Evolutionary conservation across 2,329 filamentous ascomycete genomes (phyloP).

Genomic region (Fusarium camptoceras): DNA sequence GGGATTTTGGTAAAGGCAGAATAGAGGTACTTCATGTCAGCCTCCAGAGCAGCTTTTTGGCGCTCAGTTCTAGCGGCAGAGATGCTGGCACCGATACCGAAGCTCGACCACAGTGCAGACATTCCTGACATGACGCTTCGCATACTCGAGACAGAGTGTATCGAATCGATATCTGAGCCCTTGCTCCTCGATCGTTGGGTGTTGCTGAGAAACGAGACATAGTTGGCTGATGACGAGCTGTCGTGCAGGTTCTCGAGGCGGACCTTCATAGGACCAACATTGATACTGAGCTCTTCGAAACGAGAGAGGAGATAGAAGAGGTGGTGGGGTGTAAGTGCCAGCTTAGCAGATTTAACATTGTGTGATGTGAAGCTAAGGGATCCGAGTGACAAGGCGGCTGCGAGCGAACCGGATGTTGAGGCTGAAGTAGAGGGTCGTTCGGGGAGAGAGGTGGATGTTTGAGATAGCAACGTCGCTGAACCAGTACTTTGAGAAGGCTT

Average conservation of each 20-base stretch:
- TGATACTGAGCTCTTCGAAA: constrained; percentile 91
- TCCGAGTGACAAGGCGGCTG: constrained; percentile 87
- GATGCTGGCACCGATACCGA: constrained; percentile 84
- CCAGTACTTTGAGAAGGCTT: constrained; percentile 74
- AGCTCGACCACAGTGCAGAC: constrained; percentile 90
- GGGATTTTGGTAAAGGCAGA: constrained; percentile 99
- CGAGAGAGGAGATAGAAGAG: constrained; percentile 95
- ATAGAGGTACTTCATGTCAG: constrained; percentile 95
- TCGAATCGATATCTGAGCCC: constrained; percentile 86
- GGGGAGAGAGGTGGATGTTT: constrained; percentile 65
- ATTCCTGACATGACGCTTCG: constrained; percentile 98
- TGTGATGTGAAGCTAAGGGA: constrained; percentile 87
- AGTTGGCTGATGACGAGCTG: constrained; percentile 86
- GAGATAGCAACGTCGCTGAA: constrained; percentile 65
- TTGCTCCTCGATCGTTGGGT: constrained; percentile 80
- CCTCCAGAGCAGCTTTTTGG: constrained; percentile 85
- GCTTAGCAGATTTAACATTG: constrained; percentile 86
- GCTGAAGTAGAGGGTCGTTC: constrained; percentile 73
- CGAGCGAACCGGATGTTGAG: constrained; percentile 79
- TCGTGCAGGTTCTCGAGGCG: constrained; percentile 94
- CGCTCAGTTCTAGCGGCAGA: constrained; percentile 86
- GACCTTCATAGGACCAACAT: constrained; percentile 95
- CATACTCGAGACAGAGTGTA: constrained; percentile 95
- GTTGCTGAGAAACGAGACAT: constrained; percentile 93
- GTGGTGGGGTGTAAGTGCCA: constrained; percentile 94